Evolutionary conservation across 2,329 filamentous ascomycete genomes (phyloP), one percentile per base, ranked within the genome.

Genomic region (Aspergillus carbonarius): DNA sequence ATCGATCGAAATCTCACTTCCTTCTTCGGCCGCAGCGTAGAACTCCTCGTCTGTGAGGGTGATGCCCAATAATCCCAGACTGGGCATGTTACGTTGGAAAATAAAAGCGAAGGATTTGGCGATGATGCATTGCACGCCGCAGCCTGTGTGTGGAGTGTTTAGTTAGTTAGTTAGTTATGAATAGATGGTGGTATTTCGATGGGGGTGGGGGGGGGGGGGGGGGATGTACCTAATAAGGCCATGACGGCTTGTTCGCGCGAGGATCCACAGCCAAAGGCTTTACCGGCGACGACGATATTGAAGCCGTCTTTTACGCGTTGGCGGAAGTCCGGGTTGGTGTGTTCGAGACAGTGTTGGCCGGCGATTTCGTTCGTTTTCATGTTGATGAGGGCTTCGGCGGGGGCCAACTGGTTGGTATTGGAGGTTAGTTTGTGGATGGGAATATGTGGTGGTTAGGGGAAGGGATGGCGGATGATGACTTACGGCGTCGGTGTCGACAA

Each of bases 81-180:
- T 79, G 0, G 79, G 76, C 68, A 78, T 74, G 63, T 82, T 82
- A 1, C 78, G 72, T 6, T 70, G 70, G 55, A 78, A 81, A 58
- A 81, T 81, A 64, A 81, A 81, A 0, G 77, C 73, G 57, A 80
- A 82, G 0, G 74, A 78, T 48, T 71, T 65, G 1, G 78, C 79
- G 54, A 81, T 79, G 0, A 81, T 77, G 53, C 74, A 78, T 60
- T 76, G 59, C 1, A 81, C 71, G 1, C 75, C 60, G 12, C 52
- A 57, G 0, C 62, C 66, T 65, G n/a, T n/a, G n/a, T n/a, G n/a
- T n/a, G n/a, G n/a, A 20, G 2, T 13, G 10, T 12, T 17, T 27
- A 6, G 23, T 46, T n/a, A 40, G 9, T 20, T n/a, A n/a, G n/a
- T n/a, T n/a, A n/a, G n/a, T n/a, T n/a, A n/a, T n/a, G n/a, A n/a